Evolutionary conservation across 1,284 basidiomycete species (phyloP), one percentile per base, ranked within the genome.

Genomic region (Boletus semigastroideus): DNA sequence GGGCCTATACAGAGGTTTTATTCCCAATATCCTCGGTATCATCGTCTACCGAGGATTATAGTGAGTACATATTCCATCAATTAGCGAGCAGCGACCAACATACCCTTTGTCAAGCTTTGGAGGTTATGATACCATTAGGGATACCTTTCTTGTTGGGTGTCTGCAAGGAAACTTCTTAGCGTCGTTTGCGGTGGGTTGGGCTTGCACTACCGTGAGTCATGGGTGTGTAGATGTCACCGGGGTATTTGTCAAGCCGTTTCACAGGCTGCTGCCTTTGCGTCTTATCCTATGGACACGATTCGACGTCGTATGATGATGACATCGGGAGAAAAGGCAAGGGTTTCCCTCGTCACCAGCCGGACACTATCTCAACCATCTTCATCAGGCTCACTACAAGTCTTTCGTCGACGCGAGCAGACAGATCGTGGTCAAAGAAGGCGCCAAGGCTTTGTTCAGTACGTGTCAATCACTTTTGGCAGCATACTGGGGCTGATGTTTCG

Each of bases 261-360:
- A 19, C 48, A 75, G 74, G 75, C 74, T 57, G 84, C 84, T 48
- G 77, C 83, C 56, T 72, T 86, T 56, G 78, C 76, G 55, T 78
- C 83, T 45, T 87, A 87, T 69, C 84, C 84, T 9, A 72, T 87
- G 59, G 84, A 87, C 67, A 86, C 83, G 34, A 82, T 84, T 66
- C 74, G 83, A 56, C 75, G 82, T 64, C 70, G 77, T 56, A 84
- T 84, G 82, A 87, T 87, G 85, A 87, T 87, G 84, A 85, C 83
- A 31, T 81, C 79, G 5, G 86, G 83, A 57, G 76, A 76, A 67
- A 74, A 74, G 67, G 78, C 74, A 69, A 25, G 57, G n/a, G 1
- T 38, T 17, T 10, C 14, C 19, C 19, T 8, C 13, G n/a, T 46
- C 12, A 37, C 14, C 10, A 17, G 37, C 9, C 40, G 4, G 22